Base-by-base conservation (phyloP, 2,329 filamentous ascomycete genomes). In the Escovopsis sp. region DNA sequence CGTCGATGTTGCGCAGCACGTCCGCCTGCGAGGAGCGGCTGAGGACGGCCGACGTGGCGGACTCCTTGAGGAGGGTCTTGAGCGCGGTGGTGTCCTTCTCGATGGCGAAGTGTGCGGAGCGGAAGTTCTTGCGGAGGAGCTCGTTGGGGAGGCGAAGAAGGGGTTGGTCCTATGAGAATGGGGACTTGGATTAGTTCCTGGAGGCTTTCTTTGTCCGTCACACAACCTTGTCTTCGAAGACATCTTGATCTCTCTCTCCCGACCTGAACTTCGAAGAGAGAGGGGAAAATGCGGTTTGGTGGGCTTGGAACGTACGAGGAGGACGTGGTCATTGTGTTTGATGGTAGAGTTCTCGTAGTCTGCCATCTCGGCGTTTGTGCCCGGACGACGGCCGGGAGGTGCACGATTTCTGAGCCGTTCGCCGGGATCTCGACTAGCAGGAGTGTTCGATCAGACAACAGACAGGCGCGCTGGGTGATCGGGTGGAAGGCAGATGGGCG, bases 111-210 rank as follows among this genome's bases (percentile, higher is more conserved):
- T 86, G 82, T 30, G 81, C 81, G 4, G 79, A 76, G 49, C 93
- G 90, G 61, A 96, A 92, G 61, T 93, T 96, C 56, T 90, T 88
- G 37, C 86, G 80, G 16, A 92, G 77, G 38, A 94, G 79, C 55
- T 96, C 90, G 58, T 88, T 80, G 14, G 90, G 90, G 16, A 96
- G 75, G 25, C 87, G 85, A 45, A 98, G 76, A 45, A 96, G 80
- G 4, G 88, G 81, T 70, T 96, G 88, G 53, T 98, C 90, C 86
- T 88, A 21, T 18, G 11, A 11, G 27, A 5, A 15, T 9, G 31
- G 29, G 12, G 3, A 14, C n/a, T 19, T 23, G 31, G 31, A 25
- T 27, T 29, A 14, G 3, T n/a, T n/a, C n/a, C n/a, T n/a, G n/a
- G n/a, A n/a, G n/a, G n/a, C n/a, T n/a, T n/a, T n/a, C n/a, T n/a